Evolutionary conservation across 768 basidiomycete genomes (phyloP), one percentile per base, ranked within the genome.

Genomic region (Suillus fuscotomentosus): DNA sequence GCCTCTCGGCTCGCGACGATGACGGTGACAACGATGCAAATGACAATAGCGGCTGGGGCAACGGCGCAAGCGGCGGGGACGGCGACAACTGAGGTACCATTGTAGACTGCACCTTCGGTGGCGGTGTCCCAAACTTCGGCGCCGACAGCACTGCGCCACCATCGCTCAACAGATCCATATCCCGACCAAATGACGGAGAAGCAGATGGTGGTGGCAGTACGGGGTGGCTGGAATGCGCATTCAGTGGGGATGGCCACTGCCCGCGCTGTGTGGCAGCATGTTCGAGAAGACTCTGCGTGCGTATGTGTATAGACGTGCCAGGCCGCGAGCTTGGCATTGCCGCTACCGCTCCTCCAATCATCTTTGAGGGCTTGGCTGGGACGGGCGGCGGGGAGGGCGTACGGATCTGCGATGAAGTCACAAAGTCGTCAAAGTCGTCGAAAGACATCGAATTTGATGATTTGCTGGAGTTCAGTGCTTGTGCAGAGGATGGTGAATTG

Each of bases 271-370:
- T 75, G 9, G 86, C 87, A 9, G 85, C 89, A 17, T 73, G 76
- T 66, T 86, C 82, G 68, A 91, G 72, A 31, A 91, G 77, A 65
- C 80, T 86, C 65, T 83, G 73, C 2, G 88, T 86, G 45, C 88
- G 84, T 63, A 81, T 79, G 66, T 87, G 87, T 14, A 81, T 63
- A 34, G 62, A 72, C 60, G 60, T 62, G 48, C 24, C 11, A 41
- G 67, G 42, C 11, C 63, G 66, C 27, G 68, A 47, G 31, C 51
- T 48, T 15, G 60, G 36, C 55, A 72, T 62, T 39, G 73, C 69
- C 38, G 63, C 51, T 48, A 66, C 67, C 38, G 65, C 31, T 15
- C 39, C 24, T 54, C 41, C 57, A 60, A 47, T 47, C 45, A 41
- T 61, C 63, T 39, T 70, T 67, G n/a, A 69, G 56, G 39, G 61